phyloP scores from a whole-genome alignment of 441 rosid genomes.

The Arabidopsis hybrid region DNA sequence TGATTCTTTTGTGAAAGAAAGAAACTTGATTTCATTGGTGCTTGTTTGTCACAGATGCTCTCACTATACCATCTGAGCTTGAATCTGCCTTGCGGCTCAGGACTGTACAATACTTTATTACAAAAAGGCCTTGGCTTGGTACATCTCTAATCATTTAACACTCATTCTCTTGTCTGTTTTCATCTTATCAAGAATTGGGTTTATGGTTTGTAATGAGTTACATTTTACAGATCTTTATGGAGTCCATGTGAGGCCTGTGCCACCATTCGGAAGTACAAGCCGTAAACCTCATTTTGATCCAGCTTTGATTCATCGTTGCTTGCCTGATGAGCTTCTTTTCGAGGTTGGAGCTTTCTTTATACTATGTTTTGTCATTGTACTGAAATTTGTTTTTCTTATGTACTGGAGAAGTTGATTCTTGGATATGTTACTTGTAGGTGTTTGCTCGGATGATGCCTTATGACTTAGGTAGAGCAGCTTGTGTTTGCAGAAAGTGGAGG shows the following conservation, averaged over 20 bases:
- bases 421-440: slow-evolving; percentile 59
- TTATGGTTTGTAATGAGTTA: slow-evolving; percentile 23
- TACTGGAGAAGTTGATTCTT: neutral
- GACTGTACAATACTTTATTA: slow-evolving; percentile 71
- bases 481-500: slow-evolving; percentile 96
- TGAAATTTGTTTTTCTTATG: neutral
- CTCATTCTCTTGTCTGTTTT: neutral
- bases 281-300: slow-evolving; percentile 70
- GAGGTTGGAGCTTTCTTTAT: slow-evolving; percentile 59
- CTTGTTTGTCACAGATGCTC: slow-evolving; percentile 48
- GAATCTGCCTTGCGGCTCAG: slow-evolving; percentile 83
- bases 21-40: too few species aligned
- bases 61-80: slow-evolving; percentile 74
- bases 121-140: slow-evolving; percentile 96
- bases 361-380: neutral
- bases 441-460: slow-evolving; percentile 82
- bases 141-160: slow-evolving; percentile 32
- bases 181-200: neutral
- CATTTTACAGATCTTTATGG: slow-evolving; percentile 81
- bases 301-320: slow-evolving; percentile 76
- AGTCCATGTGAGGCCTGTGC: slow-evolving; percentile 81
- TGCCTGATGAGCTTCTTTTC: slow-evolving; percentile 93
- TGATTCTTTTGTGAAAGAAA: too few species aligned
- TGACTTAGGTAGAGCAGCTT: slow-evolving; percentile 86
- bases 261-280: slow-evolving; percentile 80